Evolutionary conservation across 139 green algal species (phyloP).

Genomic region (Tetradesmus lagerheimii): DNA sequence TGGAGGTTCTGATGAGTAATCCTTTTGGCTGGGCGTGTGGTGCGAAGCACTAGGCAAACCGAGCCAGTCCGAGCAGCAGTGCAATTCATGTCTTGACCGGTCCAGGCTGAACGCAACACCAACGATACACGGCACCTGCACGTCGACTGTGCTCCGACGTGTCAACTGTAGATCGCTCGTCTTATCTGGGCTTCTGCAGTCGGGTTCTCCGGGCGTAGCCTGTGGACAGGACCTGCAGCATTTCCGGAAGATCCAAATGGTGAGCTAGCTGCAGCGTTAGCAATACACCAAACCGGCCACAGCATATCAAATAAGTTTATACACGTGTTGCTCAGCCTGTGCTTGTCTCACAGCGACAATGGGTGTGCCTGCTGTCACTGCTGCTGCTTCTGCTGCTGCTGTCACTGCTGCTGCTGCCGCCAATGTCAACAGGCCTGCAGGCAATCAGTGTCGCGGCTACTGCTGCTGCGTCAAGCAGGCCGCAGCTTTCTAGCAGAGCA

Average conservation of each 20-base stretch:
- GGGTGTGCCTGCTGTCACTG: not conserved
- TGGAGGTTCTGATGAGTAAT: no score
- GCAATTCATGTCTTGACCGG: not conserved
- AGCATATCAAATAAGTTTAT: no score
- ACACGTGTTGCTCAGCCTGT: no score
- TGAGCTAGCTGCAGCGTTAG: not conserved
- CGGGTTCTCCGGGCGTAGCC: not conserved
- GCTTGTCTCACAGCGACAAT: not conserved
- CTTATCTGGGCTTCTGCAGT: not conserved
- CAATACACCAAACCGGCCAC: not conserved
- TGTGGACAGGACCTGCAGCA: not conserved
- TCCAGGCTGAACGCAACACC: not conserved
- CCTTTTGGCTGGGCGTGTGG: no score
- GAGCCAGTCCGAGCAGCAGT: not conserved
- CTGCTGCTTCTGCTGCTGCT: not conserved
- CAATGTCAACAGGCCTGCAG: not conserved
- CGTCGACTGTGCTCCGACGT: not conserved
- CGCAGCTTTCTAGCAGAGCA: not conserved
- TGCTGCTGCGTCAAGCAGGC: not conserved
- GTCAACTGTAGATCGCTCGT: no score
- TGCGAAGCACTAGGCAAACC: not conserved
- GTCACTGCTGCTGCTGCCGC: not conserved
- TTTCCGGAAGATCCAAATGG: not conserved
- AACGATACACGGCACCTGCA: not conserved
- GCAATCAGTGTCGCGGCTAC: not conserved